Evolutionary conservation across 1,284 basidiomycete genomes (phyloP), one percentile per base, ranked within the genome.

Genomic region (Tausonia pullulans): DNA sequence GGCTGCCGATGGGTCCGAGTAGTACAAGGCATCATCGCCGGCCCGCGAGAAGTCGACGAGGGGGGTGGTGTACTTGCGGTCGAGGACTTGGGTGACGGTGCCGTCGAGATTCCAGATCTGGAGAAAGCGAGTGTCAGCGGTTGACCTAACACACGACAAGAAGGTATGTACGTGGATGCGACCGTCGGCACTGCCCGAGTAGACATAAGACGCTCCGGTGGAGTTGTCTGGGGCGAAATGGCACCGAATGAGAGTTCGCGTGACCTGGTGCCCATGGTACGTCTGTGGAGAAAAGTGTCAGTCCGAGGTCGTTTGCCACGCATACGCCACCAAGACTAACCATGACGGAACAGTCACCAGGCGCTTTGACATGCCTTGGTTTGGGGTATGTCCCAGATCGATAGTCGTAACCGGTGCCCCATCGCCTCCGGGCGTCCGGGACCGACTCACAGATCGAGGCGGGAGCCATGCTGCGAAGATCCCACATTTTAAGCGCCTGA

Each of bases 81-180:
- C 90, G 46, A 98, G 79, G 6, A 92, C 82, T 78, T 92, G 85
- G 16, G 88, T 86, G 27, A 91, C 76, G 39, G 82, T 81, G 6
- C 95, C 95, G 74, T 98, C 95, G 58, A 98, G 79, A 1, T 88
- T 90, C 91, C 93, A 98, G 67, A 98, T 91, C 86, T 94, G 74
- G 73, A 9, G 69, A 68, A 67, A 67, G 68, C 55, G 55, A 61
- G 41, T 27, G 27, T 27, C 27, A 27, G 27, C 27, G 27, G 65
- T 68, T 60, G 62, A 63, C 55, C 61, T 51, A 69, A 59, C 14
- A 50, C 40, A 44, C 58, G 43, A 27, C 27, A 27, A 27, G 27
- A 27, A 27, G 1, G 27, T 27, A 74, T 83, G 60, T 71, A 92
- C 87, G 74, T 92, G 90, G 62, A 93, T 83, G 68, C 75, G 81